A percentile compares a stretch with the other conserved stretches of the same genome.
Conservation (phyloP, 176 grass and related monocot species). For the Zea luxurians region DNA sequence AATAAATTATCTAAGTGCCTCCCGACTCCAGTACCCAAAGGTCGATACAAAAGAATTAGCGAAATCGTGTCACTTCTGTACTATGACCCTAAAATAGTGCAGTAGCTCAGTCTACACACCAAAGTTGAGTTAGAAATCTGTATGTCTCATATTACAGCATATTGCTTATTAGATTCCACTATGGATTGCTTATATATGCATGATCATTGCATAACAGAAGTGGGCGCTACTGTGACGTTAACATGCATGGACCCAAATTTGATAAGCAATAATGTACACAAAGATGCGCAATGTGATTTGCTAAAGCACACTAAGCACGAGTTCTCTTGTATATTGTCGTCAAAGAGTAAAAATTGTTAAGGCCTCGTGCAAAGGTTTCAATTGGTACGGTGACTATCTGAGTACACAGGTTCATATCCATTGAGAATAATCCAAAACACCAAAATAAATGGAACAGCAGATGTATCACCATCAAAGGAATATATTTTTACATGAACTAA, state of each 20-base stretch:
- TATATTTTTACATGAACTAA: not conserved
- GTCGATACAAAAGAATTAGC: not conserved
- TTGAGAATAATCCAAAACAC: not conserved
- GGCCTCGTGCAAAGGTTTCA: not conserved
- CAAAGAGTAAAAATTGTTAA: not conserved
- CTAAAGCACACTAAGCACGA: not conserved
- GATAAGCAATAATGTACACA: not conserved
- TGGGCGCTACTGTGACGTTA: not conserved
- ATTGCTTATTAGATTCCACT: not conserved
- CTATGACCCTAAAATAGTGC: not conserved
- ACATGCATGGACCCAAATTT: not conserved
- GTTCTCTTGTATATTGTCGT: not conserved
- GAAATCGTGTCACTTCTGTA: not conserved
- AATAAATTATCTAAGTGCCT: not conserved
- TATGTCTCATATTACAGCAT: not conserved
- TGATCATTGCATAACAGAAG: not conserved
- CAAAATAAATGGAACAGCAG: constrained; percentile 4
- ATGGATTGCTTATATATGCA: not conserved
- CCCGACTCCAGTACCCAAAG: not conserved
- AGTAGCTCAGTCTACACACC: not conserved
- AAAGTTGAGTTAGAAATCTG: not conserved
- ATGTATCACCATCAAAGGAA: not conserved
- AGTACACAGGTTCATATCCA: not conserved
- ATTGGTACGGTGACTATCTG: not conserved
- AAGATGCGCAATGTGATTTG: not conserved